Conservation (phyloP, 2,329 filamentous ascomycete species). For the Fusarium bactridioides region DNA sequence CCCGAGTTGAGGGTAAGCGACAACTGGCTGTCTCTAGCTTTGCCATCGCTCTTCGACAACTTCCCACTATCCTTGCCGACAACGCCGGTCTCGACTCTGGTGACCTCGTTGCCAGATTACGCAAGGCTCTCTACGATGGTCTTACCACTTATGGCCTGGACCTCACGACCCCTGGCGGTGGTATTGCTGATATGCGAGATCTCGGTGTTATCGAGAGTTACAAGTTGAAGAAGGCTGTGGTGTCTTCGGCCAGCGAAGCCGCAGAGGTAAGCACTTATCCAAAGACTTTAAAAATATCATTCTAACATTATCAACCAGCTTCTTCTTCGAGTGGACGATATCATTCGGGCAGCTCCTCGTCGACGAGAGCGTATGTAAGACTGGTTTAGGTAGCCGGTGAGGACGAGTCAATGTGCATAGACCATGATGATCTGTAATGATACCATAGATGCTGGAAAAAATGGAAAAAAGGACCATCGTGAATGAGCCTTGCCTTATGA, state of each 20-base stretch:
- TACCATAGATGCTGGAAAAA: conserved; percentile 48
- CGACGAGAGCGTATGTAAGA: conserved; percentile 52
- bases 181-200: conserved; percentile 95
- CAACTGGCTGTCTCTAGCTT: conserved; percentile 93
- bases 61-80: conserved; percentile 96
- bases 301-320: conserved; percentile 62
- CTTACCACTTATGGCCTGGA: conserved; percentile 93
- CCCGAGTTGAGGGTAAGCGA: conserved; percentile 96
- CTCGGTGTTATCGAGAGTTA: conserved; percentile 96
- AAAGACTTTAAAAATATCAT: neutral
- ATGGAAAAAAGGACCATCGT: conserved; percentile 42
- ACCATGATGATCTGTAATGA: conserved; percentile 50
- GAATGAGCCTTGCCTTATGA: conserved; percentile 34
- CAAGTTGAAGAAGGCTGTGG: conserved; percentile 98
- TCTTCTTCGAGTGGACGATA: conserved; percentile 94
- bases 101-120: conserved; percentile 88
- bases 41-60: conserved; percentile 85
- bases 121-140: conserved; percentile 94
- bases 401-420: conserved; percentile 40
- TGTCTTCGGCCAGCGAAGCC: conserved; percentile 94
- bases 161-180: conserved; percentile 86
- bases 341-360: conserved; percentile 91
- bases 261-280: conserved; percentile 75
- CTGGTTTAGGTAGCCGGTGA: conserved; percentile 25
- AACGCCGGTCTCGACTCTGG: conserved; percentile 97